A percentile compares a stretch with the other conserved stretches of the same genome.
Conservation (phyloP, 139 green algal genomes). For the Closterium sp. region DNA sequence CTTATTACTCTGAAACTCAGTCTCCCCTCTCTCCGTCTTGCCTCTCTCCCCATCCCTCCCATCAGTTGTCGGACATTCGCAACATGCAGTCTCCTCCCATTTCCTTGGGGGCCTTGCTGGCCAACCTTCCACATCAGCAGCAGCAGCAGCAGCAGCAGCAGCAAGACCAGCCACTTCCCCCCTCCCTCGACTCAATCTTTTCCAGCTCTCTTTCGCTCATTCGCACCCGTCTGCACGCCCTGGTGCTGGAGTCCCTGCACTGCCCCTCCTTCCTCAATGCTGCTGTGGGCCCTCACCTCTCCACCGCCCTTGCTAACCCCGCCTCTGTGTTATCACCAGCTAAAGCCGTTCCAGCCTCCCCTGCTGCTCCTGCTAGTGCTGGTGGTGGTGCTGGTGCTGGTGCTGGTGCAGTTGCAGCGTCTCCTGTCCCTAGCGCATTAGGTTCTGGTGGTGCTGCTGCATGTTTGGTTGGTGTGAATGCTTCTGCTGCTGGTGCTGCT, state of each 20-base stretch:
- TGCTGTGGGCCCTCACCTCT: background rate
- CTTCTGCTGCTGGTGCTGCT: background rate
- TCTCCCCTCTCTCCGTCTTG: background rate
- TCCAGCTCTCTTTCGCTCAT: background rate
- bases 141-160: background rate
- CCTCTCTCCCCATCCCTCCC: background rate
- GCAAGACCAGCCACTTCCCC: background rate
- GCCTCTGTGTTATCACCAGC: background rate
- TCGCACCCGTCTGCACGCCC: background rate
- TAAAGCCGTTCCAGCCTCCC: background rate
- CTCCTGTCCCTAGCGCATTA: background rate
- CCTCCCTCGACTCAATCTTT: background rate
- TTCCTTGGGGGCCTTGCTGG: background rate
- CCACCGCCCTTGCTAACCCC: background rate
- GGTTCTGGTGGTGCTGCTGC: background rate
- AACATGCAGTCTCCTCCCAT: background rate
- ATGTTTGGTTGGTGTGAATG: background rate
- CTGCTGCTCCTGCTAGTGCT: background rate
- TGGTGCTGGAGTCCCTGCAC: background rate
- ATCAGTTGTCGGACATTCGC: background rate
- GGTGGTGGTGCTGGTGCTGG: background rate
- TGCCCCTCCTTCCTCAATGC: background rate
- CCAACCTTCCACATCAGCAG: background rate
- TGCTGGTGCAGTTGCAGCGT: no score
- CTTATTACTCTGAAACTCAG: no score